phyloP scores from a whole-genome alignment of 2,329 filamentous ascomycete genomes.

The Monilinia polystroma region DNA sequence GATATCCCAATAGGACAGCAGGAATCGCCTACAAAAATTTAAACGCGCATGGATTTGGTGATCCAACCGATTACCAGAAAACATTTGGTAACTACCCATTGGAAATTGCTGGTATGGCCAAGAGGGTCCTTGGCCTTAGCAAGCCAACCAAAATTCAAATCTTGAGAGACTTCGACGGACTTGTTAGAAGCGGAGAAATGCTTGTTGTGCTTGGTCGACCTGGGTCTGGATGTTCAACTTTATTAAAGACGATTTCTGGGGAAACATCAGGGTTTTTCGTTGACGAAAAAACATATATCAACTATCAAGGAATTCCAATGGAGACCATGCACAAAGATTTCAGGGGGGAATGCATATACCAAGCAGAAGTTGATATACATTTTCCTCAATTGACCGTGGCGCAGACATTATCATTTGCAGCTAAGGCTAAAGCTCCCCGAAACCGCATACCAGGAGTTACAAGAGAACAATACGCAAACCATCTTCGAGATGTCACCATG shows the following conservation, averaged over 20 bases:
- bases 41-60: slow-evolving; percentile 26
- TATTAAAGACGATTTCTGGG: slow-evolving; percentile 56
- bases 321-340: slow-evolving; percentile 58
- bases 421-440: slow-evolving; percentile 65
- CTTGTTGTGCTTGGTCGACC: slow-evolving; percentile 68
- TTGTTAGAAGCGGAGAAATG: slow-evolving; percentile 64
- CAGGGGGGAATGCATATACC: slow-evolving; percentile 68
- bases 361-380: slow-evolving; percentile 72
- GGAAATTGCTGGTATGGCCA: slow-evolving; percentile 46
- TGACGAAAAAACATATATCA: slow-evolving; percentile 51
- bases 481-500: slow-evolving; percentile 56
- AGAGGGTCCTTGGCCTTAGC: slow-evolving; percentile 51
- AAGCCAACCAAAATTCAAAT: slow-evolving; percentile 56
- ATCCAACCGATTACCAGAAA: slow-evolving; percentile 48
- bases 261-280: slow-evolving; percentile 58
- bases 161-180: slow-evolving; percentile 61
- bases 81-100: slow-evolving; percentile 63
- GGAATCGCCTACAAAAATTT: slow-evolving; percentile 26
- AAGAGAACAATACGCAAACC: slow-evolving; percentile 54
- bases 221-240: slow-evolving; percentile 62
- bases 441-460: slow-evolving; percentile 63
- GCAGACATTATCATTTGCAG: slow-evolving; percentile 71
- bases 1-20: slow-evolving; percentile 37
- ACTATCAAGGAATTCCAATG: slow-evolving; percentile 58
- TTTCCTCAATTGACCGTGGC: slow-evolving; percentile 76